Base-by-base conservation (phyloP, 495 filamentous ascomycete genomes). In the Aspergillus ellipticus region DNA sequence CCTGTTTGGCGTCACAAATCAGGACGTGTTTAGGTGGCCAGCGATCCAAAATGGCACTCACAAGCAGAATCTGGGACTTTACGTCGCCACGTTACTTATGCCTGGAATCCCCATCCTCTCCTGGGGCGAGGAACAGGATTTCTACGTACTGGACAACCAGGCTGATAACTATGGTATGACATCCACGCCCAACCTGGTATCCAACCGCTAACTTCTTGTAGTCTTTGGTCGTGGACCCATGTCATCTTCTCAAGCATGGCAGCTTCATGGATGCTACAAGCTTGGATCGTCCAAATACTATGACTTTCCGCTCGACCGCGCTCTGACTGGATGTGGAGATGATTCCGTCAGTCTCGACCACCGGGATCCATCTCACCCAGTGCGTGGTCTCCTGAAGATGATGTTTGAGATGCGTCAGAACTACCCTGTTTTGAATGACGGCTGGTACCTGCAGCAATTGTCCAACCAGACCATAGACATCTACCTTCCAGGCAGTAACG, bases 11-110 rank as follows among this genome's bases (percentile, higher is more conserved):
- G 76, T 75, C 2, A 84, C 83, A 10, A 88, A 88, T 61, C 86
- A 89, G 67, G 86, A 89, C 62, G 84, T 89, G 2, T 87, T 89
- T 66, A 77, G 85, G 8, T 89, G 86, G 86, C 85, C 86, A 1
- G 73, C 81, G 1, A 75, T 89, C 42, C 67, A 74, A 16, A 72
- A 81, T 48, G 86, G 86, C 8, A 79, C 79, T 1, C 75, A 87
- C 60, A 78, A 82, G 48, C 75, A 79, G 65, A 65, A 88, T 2
- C 72, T 89, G 0, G 86, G 72, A 8, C 63, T 79, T 2, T 88
- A 85, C 55, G 78, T 89, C 56, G 82, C 79, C 0, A 85, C 82
- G 9, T 57, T 88, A 4, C 68, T 83, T 33, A 66, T 89, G 64
- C 86, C 86, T 0, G 86, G 86, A 6, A 81, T 85, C 29, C 86